A percentile compares a stretch with the other conserved stretches of the same genome.
These are phyloP conservation scores for Lecanosticta acicola DNA, from an alignment of 2,329 filamentous ascomycete genomes.

Conservation along the genomic window DNA sequence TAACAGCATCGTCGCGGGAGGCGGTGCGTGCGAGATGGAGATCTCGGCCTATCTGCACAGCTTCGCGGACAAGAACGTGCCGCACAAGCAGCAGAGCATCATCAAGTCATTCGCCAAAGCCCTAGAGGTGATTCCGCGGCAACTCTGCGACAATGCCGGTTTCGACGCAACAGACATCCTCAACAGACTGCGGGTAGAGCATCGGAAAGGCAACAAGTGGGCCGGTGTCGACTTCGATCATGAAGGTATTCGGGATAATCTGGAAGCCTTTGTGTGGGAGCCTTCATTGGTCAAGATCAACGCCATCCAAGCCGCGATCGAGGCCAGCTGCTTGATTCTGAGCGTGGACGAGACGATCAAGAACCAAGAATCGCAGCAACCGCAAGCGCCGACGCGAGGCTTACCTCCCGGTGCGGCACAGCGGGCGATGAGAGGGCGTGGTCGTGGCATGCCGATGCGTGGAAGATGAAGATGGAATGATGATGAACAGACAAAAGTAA, in stretches of 20 bases:
- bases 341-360: constrained; percentile 96
- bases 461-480: constrained; percentile 6
- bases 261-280: constrained; percentile 96
- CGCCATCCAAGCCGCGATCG: constrained; percentile 89
- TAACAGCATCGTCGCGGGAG: constrained; percentile 87
- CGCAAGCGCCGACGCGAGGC: constrained; percentile 71
- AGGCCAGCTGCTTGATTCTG: constrained; percentile 91
- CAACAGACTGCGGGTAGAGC: constrained; percentile 92
- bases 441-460: constrained; percentile 71
- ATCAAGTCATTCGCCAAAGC: constrained; percentile 98
- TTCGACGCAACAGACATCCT: constrained; percentile 98
- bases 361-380: constrained; percentile 86
- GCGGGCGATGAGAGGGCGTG: constrained; percentile 76
- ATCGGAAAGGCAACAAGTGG: constrained; percentile 88
- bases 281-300: constrained; percentile 94
- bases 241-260: constrained; percentile 90
- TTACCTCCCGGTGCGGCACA: constrained; percentile 67
- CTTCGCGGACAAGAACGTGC: constrained; percentile 86
- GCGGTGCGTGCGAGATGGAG: constrained; percentile 95
- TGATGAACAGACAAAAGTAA: neutral
- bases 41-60: constrained; percentile 86
- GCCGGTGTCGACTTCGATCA: constrained; percentile 91
- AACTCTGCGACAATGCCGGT: constrained; percentile 96
- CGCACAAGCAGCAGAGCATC: constrained; percentile 92
- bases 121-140: constrained; percentile 90